Conservation (phyloP, 306 rosid species). For the Ceratonia siliqua region DNA sequence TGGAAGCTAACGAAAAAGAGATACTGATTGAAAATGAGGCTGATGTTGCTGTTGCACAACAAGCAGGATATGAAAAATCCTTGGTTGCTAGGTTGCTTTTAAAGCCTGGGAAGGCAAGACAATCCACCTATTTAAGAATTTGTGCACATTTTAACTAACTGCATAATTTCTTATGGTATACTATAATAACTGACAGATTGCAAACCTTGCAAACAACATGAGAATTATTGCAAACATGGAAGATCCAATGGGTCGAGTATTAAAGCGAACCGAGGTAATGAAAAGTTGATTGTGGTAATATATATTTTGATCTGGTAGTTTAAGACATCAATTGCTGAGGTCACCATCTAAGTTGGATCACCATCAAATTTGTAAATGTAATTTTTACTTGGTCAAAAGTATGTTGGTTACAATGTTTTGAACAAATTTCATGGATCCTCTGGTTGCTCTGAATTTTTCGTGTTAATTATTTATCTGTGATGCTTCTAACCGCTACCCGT, state of each 20-base stretch:
- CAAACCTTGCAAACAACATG: slow-evolving; percentile 75
- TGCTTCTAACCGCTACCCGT: slow-evolving; percentile 40
- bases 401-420: slow-evolving; percentile 8
- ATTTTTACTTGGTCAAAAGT: slow-evolving; percentile 16
- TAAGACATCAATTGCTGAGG: slow-evolving; percentile 3
- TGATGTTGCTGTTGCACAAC: slow-evolving; percentile 75
- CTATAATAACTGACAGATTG: slow-evolving; percentile 58
- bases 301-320: slow-evolving; percentile 17
- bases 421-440: slow-evolving; percentile 20
- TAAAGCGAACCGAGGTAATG: slow-evolving; percentile 82
- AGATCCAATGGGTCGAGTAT: slow-evolving; percentile 85
- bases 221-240: slow-evolving; percentile 90
- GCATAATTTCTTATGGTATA: slow-evolving; percentile 33
- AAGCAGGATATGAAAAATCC: slow-evolving; percentile 78
- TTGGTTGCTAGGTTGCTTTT: slow-evolving; percentile 78
- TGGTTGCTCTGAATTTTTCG: slow-evolving; percentile 9
- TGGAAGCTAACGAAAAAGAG: slow-evolving; percentile 65
- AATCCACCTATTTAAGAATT: slow-evolving; percentile 3
- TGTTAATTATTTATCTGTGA: slow-evolving; percentile 24
- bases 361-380: background rate
- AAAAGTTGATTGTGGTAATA: background rate
- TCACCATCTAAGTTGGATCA: background rate
- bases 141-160: slow-evolving; percentile 14
- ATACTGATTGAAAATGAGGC: slow-evolving; percentile 83
- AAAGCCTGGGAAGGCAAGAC: slow-evolving; percentile 81